These are phyloP conservation scores for Eimeria acervulina DNA, from an alignment of 169 alveolate species.

Conservation along the genomic window DNA sequence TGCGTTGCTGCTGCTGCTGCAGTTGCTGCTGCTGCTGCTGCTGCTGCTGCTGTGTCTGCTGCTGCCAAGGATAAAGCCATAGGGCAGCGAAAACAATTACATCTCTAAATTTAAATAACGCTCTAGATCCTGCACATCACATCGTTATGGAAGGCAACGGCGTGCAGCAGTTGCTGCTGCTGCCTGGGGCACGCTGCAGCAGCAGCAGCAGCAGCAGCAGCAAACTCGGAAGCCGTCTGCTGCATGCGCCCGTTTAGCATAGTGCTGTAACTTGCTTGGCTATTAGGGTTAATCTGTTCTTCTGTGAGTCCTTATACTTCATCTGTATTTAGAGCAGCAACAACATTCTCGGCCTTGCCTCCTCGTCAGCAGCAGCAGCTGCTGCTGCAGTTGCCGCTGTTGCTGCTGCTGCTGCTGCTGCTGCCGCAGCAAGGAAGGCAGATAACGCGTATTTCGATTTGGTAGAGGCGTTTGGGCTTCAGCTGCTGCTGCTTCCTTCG, in stretches of 20 bases:
- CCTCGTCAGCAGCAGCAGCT: neutral
- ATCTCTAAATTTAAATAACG: neutral
- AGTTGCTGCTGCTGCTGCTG: conserved; percentile 38
- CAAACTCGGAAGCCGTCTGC: neutral
- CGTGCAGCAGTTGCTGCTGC: conserved; percentile 13
- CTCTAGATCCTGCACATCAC: neutral
- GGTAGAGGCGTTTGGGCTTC: neutral
- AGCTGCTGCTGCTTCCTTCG: neutral
- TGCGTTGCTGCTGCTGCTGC: conserved; percentile 49
- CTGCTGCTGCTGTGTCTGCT: conserved; percentile 8
- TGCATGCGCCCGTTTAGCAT: neutral
- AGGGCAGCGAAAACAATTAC: neutral
- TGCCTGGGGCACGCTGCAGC: neutral
- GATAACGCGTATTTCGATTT: no score
- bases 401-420: neutral
- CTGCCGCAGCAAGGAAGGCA: neutral
- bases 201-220: no score
- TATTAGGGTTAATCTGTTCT: neutral
- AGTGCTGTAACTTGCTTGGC: neutral
- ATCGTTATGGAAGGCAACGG: neutral
- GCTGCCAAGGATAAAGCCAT: neutral
- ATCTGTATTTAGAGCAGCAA: neutral
- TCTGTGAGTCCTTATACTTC: neutral
- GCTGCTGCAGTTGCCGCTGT: neutral
- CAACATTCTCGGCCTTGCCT: neutral